These are phyloP conservation scores for Tolypocladium cylindrosporum DNA, from an alignment of 2,329 filamentous ascomycete species.

Conservation along the genomic window DNA sequence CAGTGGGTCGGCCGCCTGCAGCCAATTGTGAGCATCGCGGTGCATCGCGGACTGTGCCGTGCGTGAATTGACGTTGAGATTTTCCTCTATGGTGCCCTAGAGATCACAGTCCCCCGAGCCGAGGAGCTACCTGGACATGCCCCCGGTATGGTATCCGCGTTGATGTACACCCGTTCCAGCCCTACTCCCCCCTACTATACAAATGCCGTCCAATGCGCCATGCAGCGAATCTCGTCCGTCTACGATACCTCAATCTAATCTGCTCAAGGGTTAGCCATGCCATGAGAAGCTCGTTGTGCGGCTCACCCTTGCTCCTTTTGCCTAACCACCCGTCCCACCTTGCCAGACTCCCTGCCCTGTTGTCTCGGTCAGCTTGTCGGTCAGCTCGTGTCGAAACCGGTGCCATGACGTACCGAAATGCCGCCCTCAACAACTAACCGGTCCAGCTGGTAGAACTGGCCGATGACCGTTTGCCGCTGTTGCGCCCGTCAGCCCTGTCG, in stretches of 20 bases:
- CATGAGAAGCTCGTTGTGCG: not conserved
- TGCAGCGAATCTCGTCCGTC: not conserved
- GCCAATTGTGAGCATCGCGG: not conserved
- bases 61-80: not conserved
- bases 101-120: too few relatives aligned
- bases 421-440: conserved; percentile 85
- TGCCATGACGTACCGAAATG: conserved; percentile 48
- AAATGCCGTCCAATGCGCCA: not conserved
- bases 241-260: conserved; percentile 2
- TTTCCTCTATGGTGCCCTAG: not conserved
- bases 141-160: not conserved
- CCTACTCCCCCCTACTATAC: not conserved
- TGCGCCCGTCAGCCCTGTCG: conserved; percentile 7
- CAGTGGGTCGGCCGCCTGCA: not conserved
- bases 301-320: conserved; percentile 72
- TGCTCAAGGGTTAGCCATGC: conserved; percentile 1
- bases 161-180: not conserved
- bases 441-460: conserved; percentile 90
- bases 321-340: conserved; percentile 57
- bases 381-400: not conserved
- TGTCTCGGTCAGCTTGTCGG: not conserved
- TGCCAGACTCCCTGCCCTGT: conserved; percentile 60
- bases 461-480: conserved; percentile 88
- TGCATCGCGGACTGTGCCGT: not conserved
- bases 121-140: not conserved